Conservation (phyloP, 768 basidiomycete species). For the Mycena amicta region DNA sequence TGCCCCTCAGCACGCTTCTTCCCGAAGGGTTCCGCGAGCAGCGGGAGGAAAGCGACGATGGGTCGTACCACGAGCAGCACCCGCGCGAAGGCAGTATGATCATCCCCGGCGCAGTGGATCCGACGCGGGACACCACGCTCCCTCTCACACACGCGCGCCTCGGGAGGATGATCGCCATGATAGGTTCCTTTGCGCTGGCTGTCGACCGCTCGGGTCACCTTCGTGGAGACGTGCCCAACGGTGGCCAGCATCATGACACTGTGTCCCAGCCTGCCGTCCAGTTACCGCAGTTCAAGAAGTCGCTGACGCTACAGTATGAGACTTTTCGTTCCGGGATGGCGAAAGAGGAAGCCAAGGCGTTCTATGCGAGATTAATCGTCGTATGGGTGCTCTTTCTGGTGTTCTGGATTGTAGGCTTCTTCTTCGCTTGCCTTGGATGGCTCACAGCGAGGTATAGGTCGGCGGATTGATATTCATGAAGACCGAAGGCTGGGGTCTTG, state of each 20-base stretch:
- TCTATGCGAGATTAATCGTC: conserved; percentile 55
- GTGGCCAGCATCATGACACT: background rate
- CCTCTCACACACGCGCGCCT: conserved; percentile 59
- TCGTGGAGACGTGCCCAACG: conserved; percentile 8
- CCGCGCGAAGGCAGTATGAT: too few species aligned
- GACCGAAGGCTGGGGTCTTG: conserved; percentile 74
- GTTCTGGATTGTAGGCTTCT: conserved; percentile 72
- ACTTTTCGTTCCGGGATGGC: conserved; percentile 32
- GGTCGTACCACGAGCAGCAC: background rate
- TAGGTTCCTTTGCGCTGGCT: conserved; percentile 54
- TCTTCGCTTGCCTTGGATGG: background rate
- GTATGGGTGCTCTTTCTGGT: conserved; percentile 63
- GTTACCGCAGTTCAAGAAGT: conserved; percentile 10
- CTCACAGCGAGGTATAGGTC: conserved; percentile 38
- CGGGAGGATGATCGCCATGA: conserved; percentile 57
- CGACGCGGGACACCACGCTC: conserved; percentile 17
- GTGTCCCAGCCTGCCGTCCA: background rate
- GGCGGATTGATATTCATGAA: conserved; percentile 67
- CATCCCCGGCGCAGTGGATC: background rate
- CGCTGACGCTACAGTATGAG: conserved; percentile 33
- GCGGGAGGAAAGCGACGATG: conserved; percentile 16
- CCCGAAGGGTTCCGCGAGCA: conserved; percentile 38
- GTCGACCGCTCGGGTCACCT: conserved; percentile 30
- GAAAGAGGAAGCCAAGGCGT: conserved; percentile 56
- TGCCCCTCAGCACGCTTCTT: conserved; percentile 54